Conservation (phyloP, 345 rosid genomes). For the Eucalyptus pauciflora region DNA sequence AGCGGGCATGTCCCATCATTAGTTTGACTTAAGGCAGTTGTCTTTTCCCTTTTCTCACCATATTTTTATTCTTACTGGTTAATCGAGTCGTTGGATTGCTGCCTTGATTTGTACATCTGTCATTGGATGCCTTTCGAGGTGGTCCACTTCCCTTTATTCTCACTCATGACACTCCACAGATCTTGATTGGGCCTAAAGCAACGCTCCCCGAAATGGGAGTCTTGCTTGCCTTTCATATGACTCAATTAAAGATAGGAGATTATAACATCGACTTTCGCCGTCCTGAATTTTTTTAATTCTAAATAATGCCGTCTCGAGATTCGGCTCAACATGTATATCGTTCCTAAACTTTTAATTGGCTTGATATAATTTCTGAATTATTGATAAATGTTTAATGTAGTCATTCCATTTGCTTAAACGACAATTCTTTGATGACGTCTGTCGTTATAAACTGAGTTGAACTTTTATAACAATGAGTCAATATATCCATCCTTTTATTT, state of each 20-base stretch:
- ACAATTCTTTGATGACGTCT: fast-evolving
- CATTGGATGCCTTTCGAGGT: not conserved
- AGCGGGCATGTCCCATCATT: not conserved
- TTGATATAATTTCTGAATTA: fast-evolving
- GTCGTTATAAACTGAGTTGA: not conserved
- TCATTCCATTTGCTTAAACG: fast-evolving
- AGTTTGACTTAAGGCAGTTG: not conserved
- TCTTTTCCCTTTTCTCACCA: not conserved
- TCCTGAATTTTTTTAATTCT: too few species aligned
- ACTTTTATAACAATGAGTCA: not conserved
- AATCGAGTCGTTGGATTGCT: not conserved
- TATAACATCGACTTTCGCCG: not conserved
- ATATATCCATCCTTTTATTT: not conserved
- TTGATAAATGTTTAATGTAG: too few species aligned
- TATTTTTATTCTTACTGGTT: not conserved
- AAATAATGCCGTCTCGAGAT: too few species aligned
- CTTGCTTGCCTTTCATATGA: not conserved
- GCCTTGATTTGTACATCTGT: not conserved
- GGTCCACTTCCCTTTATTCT: not conserved
- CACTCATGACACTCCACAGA: not conserved
- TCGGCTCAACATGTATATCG: fast-evolving
- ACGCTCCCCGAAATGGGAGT: not conserved
- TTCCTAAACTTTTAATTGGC: not conserved
- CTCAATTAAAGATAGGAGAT: not conserved
- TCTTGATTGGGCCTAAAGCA: not conserved